phyloP scores from a whole-genome alignment of 805 yeast species.

The Sungouiella blattae region DNA sequence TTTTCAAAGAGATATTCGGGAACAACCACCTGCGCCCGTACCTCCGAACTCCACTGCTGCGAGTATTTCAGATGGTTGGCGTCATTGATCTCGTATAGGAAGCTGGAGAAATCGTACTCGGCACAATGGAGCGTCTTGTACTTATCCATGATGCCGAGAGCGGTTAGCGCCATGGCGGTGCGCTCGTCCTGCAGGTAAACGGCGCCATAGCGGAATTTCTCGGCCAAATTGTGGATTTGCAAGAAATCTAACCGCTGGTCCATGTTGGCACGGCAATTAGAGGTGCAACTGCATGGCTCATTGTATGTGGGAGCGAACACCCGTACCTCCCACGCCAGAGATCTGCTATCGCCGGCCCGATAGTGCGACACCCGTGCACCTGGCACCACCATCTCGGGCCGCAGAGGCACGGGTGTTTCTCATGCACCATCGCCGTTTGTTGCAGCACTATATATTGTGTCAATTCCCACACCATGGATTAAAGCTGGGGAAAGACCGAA shows the following conservation, averaged over 20 bases:
- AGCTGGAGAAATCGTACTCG: conserved; percentile 7
- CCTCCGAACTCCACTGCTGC: conserved; percentile 7
- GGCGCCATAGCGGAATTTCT: conserved; percentile 5
- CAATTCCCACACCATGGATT: no score
- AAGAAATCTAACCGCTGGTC: conserved; percentile 10
- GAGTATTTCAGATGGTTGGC: not conserved
- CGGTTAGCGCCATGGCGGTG: conserved; percentile 4
- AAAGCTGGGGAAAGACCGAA: no score
- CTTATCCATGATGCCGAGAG: conserved; percentile 22
- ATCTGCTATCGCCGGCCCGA: no score
- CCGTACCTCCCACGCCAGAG: no score
- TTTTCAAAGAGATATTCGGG: conserved; percentile 2
- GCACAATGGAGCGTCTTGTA: conserved; percentile 22
- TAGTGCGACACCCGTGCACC: no score
- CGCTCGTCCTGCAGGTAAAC: conserved; percentile 1
- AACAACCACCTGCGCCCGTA: conserved; percentile 1
- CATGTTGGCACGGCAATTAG: no score
- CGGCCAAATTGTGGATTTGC: conserved; percentile 10
- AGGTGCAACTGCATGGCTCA: no score
- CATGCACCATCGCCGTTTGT: not conserved
- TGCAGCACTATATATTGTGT: not conserved
- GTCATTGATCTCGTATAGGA: conserved; percentile 3
- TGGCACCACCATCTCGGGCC: no score
- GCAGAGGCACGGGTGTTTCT: conserved; percentile 2
- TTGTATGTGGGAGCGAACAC: no score